Conservation (phyloP, 2,329 filamentous ascomycete species). For the Lachnellula occidentalis region DNA sequence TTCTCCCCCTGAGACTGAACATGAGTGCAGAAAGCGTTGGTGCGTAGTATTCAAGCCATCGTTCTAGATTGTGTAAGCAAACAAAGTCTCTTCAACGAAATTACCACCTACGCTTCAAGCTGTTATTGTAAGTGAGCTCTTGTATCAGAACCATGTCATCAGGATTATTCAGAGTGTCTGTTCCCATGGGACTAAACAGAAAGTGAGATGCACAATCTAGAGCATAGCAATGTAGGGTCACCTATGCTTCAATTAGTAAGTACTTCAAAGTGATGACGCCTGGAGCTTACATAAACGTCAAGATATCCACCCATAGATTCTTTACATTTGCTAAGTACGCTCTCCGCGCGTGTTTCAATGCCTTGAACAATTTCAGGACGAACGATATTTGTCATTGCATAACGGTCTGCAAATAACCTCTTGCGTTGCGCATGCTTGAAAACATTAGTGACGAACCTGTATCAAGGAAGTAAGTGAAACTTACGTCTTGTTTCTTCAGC, state of each 20-base stretch:
- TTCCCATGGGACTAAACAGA: conserved; percentile 59
- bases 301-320: background rate
- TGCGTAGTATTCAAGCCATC: background rate
- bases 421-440: background rate
- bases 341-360: background rate
- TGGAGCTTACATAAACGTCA: background rate
- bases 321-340: background rate
- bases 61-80: background rate
- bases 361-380: background rate
- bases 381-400: background rate
- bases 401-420: background rate
- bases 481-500: background rate
- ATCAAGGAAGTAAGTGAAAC: background rate
- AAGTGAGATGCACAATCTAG: conserved; percentile 63
- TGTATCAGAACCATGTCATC: conserved; percentile 59
- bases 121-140: conserved; percentile 60
- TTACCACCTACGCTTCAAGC: conserved; percentile 50
- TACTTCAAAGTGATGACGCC: background rate
- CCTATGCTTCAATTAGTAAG: background rate
- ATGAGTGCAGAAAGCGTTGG: background rate
- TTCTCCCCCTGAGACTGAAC: background rate
- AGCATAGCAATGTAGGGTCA: conserved; percentile 54
- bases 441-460: background rate
- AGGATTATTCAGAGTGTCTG: conserved; percentile 47
- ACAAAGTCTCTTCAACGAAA: conserved; percentile 28